Conservation (phyloP, 495 filamentous ascomycete species). For the Penicillium daleae region DNA sequence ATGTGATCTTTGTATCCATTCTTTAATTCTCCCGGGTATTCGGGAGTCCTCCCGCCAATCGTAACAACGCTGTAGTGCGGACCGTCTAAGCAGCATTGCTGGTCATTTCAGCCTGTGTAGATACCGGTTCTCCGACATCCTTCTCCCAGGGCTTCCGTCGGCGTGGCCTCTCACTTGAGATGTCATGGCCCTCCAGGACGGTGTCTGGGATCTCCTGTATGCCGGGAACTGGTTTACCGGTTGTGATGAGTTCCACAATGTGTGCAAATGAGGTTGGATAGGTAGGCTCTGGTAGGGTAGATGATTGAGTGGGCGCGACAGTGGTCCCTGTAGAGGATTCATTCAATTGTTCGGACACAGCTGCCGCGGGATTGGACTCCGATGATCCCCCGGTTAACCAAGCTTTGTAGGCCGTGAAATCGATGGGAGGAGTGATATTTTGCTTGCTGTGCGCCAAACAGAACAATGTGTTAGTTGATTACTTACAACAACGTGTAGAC, state of each 20-base stretch:
- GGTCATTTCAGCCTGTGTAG: slow-evolving; percentile 13
- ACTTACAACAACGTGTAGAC: neutral
- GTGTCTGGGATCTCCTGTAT: slow-evolving; percentile 89
- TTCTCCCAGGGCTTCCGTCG: slow-evolving; percentile 85
- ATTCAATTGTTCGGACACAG: slow-evolving; percentile 1
- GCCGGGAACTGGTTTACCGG: slow-evolving; percentile 82
- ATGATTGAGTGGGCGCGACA: neutral
- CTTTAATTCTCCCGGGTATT: neutral
- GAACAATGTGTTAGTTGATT: neutral
- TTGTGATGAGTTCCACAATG: slow-evolving; percentile 86
- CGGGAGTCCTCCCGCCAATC: neutral
- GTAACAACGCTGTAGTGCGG: neutral
- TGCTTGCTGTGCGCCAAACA: slow-evolving; percentile 39
- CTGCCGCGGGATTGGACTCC: neutral
- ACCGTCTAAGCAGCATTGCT: slow-evolving; percentile 11
- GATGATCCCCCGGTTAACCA: slow-evolving; percentile 38
- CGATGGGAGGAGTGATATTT: slow-evolving; percentile 41
- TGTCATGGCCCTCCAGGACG: slow-evolving; percentile 66
- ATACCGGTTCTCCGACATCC: slow-evolving; percentile 23
- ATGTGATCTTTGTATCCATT: neutral
- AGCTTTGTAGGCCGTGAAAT: slow-evolving; percentile 44
- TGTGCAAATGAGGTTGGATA: slow-evolving; percentile 89
- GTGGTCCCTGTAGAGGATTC: slow-evolving; percentile 6
- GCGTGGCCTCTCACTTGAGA: slow-evolving; percentile 52
- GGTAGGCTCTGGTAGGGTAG: slow-evolving; percentile 48